Evolutionary conservation across 106 monocot genomes (phyloP), one percentile per base, ranked within the genome.

Genomic region (Hemerocallis citrina): DNA sequence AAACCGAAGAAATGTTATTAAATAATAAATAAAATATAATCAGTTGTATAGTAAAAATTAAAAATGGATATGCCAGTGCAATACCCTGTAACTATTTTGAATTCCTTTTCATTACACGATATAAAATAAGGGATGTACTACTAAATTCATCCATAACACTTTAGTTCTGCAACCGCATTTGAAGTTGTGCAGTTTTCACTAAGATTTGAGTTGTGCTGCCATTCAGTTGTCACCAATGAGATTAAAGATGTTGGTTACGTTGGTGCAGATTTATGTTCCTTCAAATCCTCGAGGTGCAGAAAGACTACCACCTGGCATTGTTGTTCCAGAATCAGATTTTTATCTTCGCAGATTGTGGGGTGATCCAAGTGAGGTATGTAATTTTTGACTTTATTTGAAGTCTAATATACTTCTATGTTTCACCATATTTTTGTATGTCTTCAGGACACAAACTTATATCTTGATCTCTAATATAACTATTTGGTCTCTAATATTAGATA

Each of bases 271-370:
- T 65, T 81, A 73, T 55, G 71, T 65, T 50, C 77, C 81, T 47
- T 59, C 81, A 73, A 81, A 77, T 57, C 81, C 81, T 25, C 64
- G 62, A 67, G 81, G 81, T 22, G 73, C 81, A 52, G 77, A 81
- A 65, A 59, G 77, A 52, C 46, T 81, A 40, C 59, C 81, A 44
- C 81, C 77, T 22, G 77, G 69, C 43, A 77, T 81, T 58, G 58
- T 81, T 27, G 73, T 52, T 21, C 41, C 77, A 9, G 77, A 81
- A 64, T 81, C 77, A 17, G 81, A 81, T 56, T 65, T 77, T 77
- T 73, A 77, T 73, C 76, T 59, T 24, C 77, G 64, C 46, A 52
- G 73, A 31, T 73, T 81, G 34, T 81, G 77, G 81, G 81, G 81
- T 48, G 47, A 81, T 44, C 81, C 81, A 52, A 68, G 55, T 67